phyloP scores from a whole-genome alignment of 164 flowering plant genomes.

The Akebia trifoliata region DNA sequence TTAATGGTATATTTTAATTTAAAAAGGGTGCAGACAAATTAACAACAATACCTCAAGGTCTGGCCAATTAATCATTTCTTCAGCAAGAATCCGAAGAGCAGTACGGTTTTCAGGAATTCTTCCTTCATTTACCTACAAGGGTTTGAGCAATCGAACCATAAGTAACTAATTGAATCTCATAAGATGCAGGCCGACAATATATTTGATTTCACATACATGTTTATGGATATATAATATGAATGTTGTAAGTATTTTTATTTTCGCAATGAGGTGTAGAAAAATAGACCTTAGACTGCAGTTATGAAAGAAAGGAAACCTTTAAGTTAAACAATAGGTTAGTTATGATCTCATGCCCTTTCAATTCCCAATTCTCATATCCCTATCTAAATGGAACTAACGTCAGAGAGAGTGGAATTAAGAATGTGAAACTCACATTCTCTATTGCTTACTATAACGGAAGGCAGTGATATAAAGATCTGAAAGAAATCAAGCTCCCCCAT shows the following conservation, averaged over 20 bases:
- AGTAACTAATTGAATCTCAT: not conserved
- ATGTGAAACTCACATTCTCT: not conserved
- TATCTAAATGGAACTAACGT: no score
- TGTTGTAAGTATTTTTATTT: no score
- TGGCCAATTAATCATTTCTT: constrained; percentile 85
- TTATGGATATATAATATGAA: no score
- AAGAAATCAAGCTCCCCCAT: not conserved
- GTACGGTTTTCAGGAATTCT: constrained; percentile 63
- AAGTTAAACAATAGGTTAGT: not conserved
- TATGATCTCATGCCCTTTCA: not conserved
- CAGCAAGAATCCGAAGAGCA: constrained; percentile 74
- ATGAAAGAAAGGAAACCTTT: not conserved
- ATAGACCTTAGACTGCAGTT: no score
- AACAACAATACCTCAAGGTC: constrained; percentile 67
- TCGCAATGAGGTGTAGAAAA: no score
- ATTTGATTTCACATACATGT: not conserved
- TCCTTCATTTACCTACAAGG: constrained; percentile 74
- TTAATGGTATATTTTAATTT: not conserved
- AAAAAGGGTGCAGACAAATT: not conserved
- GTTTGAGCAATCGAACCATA: not conserved
- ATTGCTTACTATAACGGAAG: not conserved
- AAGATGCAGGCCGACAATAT: not conserved
- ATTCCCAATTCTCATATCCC: no score
- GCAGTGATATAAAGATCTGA: not conserved
- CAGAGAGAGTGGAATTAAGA: no score